Evolutionary conservation across 257 asterid species (phyloP).

Genomic region (Scutellaria barbata): DNA sequence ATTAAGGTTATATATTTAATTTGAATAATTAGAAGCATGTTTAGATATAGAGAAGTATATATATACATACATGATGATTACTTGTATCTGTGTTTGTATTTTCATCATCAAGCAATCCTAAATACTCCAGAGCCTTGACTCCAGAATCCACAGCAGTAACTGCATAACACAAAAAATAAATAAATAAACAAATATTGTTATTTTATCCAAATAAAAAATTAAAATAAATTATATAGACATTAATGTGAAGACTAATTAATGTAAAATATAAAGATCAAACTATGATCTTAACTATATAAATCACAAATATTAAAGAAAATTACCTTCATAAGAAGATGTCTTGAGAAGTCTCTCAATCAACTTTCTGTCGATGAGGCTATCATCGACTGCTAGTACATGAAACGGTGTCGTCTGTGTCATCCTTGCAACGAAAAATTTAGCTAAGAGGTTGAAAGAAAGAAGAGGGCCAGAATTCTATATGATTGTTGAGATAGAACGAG

Average conservation of each 20-base stretch:
- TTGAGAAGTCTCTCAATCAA: conserved; percentile 65
- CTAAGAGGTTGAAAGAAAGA: neutral
- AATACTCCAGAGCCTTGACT: conserved; percentile 54
- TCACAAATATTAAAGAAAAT: neutral
- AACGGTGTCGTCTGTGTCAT: conserved; percentile 32
- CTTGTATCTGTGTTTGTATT: conserved; percentile 25
- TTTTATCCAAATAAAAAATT: neutral
- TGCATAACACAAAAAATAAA: conserved; percentile 36
- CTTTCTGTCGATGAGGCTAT: conserved; percentile 63
- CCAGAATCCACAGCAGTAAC: conserved; percentile 74
- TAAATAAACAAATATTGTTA: neutral
- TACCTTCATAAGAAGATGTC: conserved; percentile 70
- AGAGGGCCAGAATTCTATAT: neutral
- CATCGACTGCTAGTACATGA: conserved; percentile 61
- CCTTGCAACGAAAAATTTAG: neutral
- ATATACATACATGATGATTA: conserved; percentile 1
- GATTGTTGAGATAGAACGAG: conserved; percentile 3
- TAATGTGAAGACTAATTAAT: neutral
- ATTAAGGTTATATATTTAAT: neutral
- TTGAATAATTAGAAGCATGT: neutral
- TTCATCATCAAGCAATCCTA: conserved; percentile 55
- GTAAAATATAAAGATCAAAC: no score
- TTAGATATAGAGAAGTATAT: neutral
- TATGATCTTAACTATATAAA: neutral
- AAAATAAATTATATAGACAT: neutral